Conservation (phyloP, 2,329 filamentous ascomycete genomes). For the Hirsutella minnesotensis region DNA sequence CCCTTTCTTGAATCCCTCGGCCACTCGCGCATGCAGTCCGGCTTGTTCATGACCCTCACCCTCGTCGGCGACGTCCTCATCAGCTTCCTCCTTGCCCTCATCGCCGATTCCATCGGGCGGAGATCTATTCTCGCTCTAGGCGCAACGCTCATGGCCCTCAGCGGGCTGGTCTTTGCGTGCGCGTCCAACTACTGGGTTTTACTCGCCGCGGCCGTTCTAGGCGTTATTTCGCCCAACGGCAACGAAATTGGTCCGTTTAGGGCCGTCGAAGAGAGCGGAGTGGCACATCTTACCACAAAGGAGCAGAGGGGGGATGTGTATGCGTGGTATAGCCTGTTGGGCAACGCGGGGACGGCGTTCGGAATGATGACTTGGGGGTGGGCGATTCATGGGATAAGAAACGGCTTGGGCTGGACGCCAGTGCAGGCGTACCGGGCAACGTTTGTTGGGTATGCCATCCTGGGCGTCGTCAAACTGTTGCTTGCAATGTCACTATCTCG, state of each 20-base stretch:
- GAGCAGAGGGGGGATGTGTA: conserved; percentile 41
- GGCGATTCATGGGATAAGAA: conserved; percentile 38
- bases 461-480: conserved; percentile 45
- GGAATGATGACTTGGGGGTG: conserved; percentile 50
- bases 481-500: conserved; percentile 37
- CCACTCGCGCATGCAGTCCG: conserved; percentile 39
- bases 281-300: conserved; percentile 41
- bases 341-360: conserved; percentile 46
- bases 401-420: conserved; percentile 27
- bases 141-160: conserved; percentile 40
- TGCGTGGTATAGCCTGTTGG: conserved; percentile 49
- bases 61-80: conserved; percentile 46
- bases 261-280: conserved; percentile 48
- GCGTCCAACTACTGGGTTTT: conserved; percentile 45
- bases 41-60: conserved; percentile 55
- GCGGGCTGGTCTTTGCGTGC: conserved; percentile 42
- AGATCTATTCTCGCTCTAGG: conserved; percentile 40
- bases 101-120: conserved; percentile 46
- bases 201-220: conserved; percentile 43
- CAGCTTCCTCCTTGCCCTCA: conserved; percentile 44
- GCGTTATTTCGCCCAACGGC: conserved; percentile 53
- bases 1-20: conserved; percentile 39
- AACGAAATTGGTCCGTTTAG: conserved; percentile 54
- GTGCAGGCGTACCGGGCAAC: conserved; percentile 39
- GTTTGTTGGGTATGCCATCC: conserved; percentile 43